Base-by-base conservation (phyloP, 805 yeast species). In the Scheffersomyces coipomensis region DNA sequence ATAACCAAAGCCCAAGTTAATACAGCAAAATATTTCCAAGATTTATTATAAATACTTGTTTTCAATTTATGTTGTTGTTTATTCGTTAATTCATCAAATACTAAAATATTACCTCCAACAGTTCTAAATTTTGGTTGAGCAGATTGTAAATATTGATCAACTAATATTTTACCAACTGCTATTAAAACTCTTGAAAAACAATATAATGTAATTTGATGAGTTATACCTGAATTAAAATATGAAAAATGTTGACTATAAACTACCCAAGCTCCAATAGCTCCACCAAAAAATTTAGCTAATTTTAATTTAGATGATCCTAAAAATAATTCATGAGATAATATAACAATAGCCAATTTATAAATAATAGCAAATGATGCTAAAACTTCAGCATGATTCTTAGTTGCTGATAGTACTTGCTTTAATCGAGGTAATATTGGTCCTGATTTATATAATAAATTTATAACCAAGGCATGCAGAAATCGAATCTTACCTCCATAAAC, bases 191-290 rank as follows among this genome's bases (percentile, higher is more conserved):
- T 68, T 3, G 88, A 79, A 40, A 82, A 75, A 45, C 88, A 83
- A 52, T 85, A 85, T 36, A 85, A 68, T 1, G 89, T 85, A 47
- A 85, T 76, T 58, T 85, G 90, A 45, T 79, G 83, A n/a, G 85
- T 71, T 21, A 84, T 81, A 3, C 68, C 74, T 15, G 71, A 66
- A 46, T 68, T 67, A 52, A 69, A 69, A 31, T 56, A 64, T 44
- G 58, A 56, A 45, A 76, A 73, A 47, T 66, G 65, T 47, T 68
- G 74, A 25, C 69, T 62, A 51, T 68, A 69, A 16, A 69, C 74
- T 11, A 65, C 52, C 73, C 72, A 70, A 8, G 68, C 57, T 3
- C 71, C 71, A 37, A 68, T 45, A 16, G 62, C 56, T 3, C 75
- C 75, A 4, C 73, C 68, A 10, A 68, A 9, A 37, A 68, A 63